phyloP scores from a whole-genome alignment of 148 eudicot species.

The Spergularia bocconei region DNA sequence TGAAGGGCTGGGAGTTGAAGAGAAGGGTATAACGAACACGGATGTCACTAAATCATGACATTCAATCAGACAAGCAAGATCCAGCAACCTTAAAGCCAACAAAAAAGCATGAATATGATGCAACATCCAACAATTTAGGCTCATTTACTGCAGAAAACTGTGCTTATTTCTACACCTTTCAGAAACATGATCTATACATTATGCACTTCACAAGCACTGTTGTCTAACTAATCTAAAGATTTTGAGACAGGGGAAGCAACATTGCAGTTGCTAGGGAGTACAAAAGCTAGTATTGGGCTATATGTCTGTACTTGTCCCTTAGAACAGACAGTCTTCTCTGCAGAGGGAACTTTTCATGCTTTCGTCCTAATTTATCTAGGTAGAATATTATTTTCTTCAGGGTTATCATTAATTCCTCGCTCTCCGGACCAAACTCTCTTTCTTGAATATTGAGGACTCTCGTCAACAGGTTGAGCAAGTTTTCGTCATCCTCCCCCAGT shows the following conservation, averaged over 20 bases:
- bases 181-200: neutral
- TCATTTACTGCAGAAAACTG: neutral
- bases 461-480: slow-evolving; percentile 49
- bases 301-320: slow-evolving; percentile 50
- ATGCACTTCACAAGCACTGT: neutral
- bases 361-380: slow-evolving; percentile 65
- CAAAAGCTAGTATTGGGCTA: slow-evolving; percentile 30
- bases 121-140: neutral
- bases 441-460: slow-evolving; percentile 79
- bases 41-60: too few relatives aligned
- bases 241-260: neutral
- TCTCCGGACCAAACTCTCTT: slow-evolving; percentile 65
- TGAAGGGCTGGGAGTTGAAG: too few relatives aligned
- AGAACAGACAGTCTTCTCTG: slow-evolving; percentile 64
- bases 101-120: neutral
- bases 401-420: slow-evolving; percentile 67
- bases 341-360: slow-evolving; percentile 57
- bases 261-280: neutral
- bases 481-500: slow-evolving; percentile 50
- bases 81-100: too few relatives aligned
- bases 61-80: too few relatives aligned
- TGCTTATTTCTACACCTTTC: neutral
- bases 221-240: neutral
- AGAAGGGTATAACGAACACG: too few relatives aligned
- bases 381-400: slow-evolving; percentile 59